Evolutionary conservation across 495 filamentous ascomycete species (phyloP).

Genomic region (Physcia stellaris): DNA sequence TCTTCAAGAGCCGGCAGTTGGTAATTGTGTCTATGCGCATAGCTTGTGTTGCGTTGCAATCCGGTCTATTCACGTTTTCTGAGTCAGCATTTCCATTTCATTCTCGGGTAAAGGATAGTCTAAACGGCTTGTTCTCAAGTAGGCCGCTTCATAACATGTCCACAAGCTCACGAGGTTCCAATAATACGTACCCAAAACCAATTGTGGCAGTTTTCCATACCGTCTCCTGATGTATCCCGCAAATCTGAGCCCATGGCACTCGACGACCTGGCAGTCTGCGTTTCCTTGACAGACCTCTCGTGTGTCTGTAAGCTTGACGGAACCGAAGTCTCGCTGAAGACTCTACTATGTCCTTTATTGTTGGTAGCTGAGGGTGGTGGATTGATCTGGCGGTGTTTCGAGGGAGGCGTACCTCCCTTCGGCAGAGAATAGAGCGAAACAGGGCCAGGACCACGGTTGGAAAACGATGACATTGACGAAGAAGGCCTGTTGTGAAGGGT

Average conservation of each 20-base stretch:
- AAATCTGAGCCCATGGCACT: conserved; percentile 31
- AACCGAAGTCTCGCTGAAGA: conserved; percentile 43
- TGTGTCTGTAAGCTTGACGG: conserved; percentile 24
- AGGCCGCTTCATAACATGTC: no score
- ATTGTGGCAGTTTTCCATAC: conserved; percentile 10
- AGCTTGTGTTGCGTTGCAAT: conserved; percentile 13
- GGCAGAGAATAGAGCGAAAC: conserved; percentile 10
- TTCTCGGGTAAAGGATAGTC: no score
- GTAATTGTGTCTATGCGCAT: conserved; percentile 8
- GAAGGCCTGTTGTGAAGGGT: conserved; percentile 50
- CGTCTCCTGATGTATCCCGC: neutral
- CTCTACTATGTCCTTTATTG: conserved; percentile 38
- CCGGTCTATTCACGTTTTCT: no score
- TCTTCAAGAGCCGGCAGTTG: conserved; percentile 22
- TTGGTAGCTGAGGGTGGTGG: conserved; percentile 14
- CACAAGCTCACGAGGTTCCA: no score
- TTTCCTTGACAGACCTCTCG: no score
- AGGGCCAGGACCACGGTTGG: conserved; percentile 7
- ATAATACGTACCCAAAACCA: conserved; percentile 20
- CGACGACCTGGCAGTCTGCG: conserved; percentile 19
- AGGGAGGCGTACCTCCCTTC: conserved; percentile 12
- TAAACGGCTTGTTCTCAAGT: no score
- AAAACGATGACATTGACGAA: conserved; percentile 26
- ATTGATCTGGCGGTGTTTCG: conserved; percentile 24
- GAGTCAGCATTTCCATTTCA: no score